Percentiles rank a stretch among this genome's conserved stretches.
These are phyloP conservation scores for Gossypium sturtianum DNA, from an alignment of 345 rosid genomes.

Conservation along the genomic window DNA sequence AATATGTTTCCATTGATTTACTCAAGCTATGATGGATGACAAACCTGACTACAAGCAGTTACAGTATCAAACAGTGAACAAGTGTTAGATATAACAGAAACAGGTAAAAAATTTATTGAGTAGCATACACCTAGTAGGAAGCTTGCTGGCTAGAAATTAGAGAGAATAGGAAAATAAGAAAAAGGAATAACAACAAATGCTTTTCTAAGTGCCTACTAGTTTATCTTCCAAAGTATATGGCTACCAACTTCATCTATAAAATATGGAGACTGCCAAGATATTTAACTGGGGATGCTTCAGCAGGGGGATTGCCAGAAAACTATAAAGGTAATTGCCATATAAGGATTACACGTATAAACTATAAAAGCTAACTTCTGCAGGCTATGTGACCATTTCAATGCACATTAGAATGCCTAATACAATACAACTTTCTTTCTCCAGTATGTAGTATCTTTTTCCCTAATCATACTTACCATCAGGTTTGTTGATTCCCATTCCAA, in stretches of 20 bases:
- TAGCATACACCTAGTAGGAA: background rate
- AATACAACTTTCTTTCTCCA: background rate
- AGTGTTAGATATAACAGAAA: background rate
- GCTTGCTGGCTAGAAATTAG: background rate
- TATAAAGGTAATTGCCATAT: background rate
- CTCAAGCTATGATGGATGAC: constrained; percentile 98
- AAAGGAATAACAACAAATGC: background rate
- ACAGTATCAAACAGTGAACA: constrained; percentile 7
- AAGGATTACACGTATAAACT: background rate
- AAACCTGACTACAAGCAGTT: constrained; percentile 79
- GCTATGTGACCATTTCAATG: background rate
- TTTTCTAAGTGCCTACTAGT: background rate
- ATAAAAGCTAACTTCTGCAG: background rate
- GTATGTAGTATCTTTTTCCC: background rate
- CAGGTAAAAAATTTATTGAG: background rate
- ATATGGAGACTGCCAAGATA: constrained; percentile 1
- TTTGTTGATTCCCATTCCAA: constrained; percentile 99
- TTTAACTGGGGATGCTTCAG: background rate
- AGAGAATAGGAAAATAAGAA: background rate
- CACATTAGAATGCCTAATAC: background rate
- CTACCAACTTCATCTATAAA: background rate
- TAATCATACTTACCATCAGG: constrained; percentile 76
- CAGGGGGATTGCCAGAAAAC: background rate
- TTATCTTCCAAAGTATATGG: background rate
- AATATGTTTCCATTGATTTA: constrained; percentile 97